These are phyloP conservation scores for Vitis hybrid DNA, from an alignment of 177 flowering plant species.

Conservation along the genomic window DNA sequence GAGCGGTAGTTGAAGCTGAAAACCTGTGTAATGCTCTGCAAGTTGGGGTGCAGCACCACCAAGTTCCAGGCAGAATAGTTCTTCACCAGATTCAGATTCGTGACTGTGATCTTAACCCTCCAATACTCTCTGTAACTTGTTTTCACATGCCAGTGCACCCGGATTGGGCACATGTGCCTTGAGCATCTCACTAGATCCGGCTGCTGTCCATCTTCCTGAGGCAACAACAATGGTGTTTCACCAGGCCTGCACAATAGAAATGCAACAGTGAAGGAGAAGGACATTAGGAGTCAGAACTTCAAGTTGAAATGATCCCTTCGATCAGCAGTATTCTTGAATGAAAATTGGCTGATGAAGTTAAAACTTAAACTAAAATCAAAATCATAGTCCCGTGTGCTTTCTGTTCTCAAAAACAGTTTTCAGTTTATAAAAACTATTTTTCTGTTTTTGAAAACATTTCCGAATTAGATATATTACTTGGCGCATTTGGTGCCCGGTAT, in stretches of 20 bases:
- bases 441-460: no score
- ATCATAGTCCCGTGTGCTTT: no score
- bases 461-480: no score
- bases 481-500: background rate
- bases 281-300: no score
- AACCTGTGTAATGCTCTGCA: constrained; percentile 40
- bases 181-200: constrained; percentile 52
- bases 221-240: constrained; percentile 31
- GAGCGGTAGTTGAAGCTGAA: constrained; percentile 36
- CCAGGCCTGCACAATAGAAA: constrained; percentile 32
- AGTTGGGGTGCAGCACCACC: constrained; percentile 75
- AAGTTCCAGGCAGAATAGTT: constrained; percentile 79
- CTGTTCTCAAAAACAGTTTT: no score
- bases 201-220: constrained; percentile 12
- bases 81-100: constrained; percentile 50
- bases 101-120: constrained; percentile 76
- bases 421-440: no score
- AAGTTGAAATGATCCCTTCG: no score
- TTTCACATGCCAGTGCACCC: constrained; percentile 91
- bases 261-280: no score
- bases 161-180: constrained; percentile 73
- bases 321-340: no score
- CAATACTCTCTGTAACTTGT: constrained; percentile 65
- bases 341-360: no score
- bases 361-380: no score